Conservation (phyloP, 2,329 filamentous ascomycete genomes). For the Phaeophleospora eucalypticola region DNA sequence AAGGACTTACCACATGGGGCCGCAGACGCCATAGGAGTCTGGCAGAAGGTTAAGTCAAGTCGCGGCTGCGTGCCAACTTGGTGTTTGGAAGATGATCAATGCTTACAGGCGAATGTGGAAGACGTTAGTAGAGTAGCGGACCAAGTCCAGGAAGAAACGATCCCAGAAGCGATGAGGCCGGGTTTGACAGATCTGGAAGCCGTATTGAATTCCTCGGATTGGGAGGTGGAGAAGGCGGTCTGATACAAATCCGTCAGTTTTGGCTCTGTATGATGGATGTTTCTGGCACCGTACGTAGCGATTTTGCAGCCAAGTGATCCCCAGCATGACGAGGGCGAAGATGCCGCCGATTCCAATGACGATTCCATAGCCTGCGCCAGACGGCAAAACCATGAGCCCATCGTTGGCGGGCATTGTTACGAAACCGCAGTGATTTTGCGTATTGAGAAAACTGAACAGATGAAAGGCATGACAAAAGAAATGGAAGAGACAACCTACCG, state of each 20-base stretch:
- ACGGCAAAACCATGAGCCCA: conserved; percentile 17
- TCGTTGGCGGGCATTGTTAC: conserved; percentile 7
- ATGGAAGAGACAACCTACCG: neutral
- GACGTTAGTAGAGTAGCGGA: conserved; percentile 34
- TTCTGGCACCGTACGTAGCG: conserved; percentile 64
- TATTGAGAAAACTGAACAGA: neutral
- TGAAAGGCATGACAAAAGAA: neutral
- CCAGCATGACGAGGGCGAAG: conserved; percentile 53
- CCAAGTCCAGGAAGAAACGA: conserved; percentile 80
- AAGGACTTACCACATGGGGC: conserved; percentile 39
- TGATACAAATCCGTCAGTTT: conserved; percentile 1
- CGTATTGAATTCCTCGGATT: conserved; percentile 77
- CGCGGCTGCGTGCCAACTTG: no score
- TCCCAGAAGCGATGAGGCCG: conserved; percentile 77
- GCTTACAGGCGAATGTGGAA: conserved; percentile 33
- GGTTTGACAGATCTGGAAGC: conserved; percentile 83
- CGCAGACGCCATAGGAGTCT: conserved; percentile 36
- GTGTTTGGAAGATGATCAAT: no score
- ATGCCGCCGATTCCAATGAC: conserved; percentile 68
- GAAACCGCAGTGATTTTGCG: neutral
- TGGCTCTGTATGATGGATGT: conserved; percentile 42
- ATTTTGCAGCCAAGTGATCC: conserved; percentile 32
- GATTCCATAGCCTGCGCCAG: conserved; percentile 49
- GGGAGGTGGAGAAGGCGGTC: conserved; percentile 26
- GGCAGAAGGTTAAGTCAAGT: no score